Percentiles rank a stretch among this genome's conserved stretches.
phyloP scores from a whole-genome alignment of 1,139 yeast genomes.

The Komagataea norvegica region DNA sequence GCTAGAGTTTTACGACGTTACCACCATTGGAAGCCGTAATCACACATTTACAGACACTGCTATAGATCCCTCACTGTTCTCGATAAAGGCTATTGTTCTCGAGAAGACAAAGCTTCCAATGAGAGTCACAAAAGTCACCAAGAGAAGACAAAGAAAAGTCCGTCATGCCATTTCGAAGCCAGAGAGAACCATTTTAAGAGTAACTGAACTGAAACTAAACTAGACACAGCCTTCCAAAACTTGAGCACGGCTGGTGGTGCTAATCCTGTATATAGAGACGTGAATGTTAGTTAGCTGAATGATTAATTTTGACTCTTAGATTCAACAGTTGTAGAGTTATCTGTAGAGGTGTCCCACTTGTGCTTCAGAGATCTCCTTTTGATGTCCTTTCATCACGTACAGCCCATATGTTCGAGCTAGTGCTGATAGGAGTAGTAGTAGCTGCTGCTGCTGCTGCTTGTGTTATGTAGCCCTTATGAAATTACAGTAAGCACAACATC shows the following conservation, averaged over 20 bases:
- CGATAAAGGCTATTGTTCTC: slow-evolving; percentile 70
- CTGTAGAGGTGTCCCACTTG: no score
- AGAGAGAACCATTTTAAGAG: slow-evolving; percentile 73
- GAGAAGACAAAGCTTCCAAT: slow-evolving; percentile 87
- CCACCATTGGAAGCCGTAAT: slow-evolving; percentile 80
- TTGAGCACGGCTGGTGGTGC: no score
- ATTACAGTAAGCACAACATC: neutral
- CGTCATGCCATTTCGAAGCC: slow-evolving; percentile 78
- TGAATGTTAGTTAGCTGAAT: no score
- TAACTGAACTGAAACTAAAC: slow-evolving; percentile 61
- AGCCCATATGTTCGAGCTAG: neutral
- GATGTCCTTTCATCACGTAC: no score
- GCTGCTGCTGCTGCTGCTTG: no score
- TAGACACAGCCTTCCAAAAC: no score
- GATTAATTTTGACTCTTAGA: neutral
- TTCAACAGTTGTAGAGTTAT: no score
- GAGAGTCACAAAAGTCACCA: slow-evolving; percentile 59
- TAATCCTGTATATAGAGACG: slow-evolving; percentile 5
- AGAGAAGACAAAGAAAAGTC: slow-evolving; percentile 79
- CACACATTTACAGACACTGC: slow-evolving; percentile 60
- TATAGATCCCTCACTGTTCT: slow-evolving; percentile 48
- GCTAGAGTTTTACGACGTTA: slow-evolving; percentile 66
- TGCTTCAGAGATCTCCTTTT: no score
- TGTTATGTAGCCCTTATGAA: slow-evolving; percentile 1
- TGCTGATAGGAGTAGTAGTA: no score